Evolutionary conservation across 352 stramenopile species (phyloP).

Genomic region (Hyaloperonospora brassicae): DNA sequence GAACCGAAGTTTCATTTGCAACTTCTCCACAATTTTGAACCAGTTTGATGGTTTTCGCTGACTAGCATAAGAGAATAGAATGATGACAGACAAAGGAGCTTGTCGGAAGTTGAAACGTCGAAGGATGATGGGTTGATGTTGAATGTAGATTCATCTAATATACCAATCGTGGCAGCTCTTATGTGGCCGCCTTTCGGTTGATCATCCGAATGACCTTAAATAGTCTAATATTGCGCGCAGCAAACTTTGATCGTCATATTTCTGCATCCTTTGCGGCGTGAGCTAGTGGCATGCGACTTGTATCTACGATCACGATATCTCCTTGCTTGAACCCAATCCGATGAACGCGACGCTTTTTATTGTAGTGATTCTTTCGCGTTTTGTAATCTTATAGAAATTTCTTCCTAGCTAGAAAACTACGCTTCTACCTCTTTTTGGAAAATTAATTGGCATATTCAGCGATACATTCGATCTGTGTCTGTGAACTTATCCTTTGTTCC

Average conservation of each 20-base stretch:
- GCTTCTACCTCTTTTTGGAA: neutral
- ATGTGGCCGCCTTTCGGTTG: neutral
- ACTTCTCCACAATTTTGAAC: constrained; percentile 37
- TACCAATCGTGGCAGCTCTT: neutral
- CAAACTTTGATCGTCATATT: neutral
- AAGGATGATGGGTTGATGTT: neutral
- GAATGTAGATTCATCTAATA: neutral
- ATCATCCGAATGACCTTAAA: neutral
- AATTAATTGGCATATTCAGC: neutral
- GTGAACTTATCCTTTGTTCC: neutral
- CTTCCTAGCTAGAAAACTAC: neutral
- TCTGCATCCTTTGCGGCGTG: neutral
- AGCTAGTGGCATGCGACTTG: neutral
- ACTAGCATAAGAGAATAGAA: neutral
- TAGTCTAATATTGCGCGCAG: neutral
- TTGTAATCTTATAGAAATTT: neutral
- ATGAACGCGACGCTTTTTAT: neutral
- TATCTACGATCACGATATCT: neutral
- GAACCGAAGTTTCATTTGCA: neutral
- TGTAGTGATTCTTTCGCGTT: neutral
- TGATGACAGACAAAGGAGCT: neutral
- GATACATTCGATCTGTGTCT: neutral
- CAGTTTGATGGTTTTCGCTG: constrained; percentile 6
- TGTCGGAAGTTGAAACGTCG: neutral
- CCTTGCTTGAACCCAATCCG: neutral